Base-by-base conservation (phyloP, 2,329 filamentous ascomycete species). In the Alternaria triticimaculans region DNA sequence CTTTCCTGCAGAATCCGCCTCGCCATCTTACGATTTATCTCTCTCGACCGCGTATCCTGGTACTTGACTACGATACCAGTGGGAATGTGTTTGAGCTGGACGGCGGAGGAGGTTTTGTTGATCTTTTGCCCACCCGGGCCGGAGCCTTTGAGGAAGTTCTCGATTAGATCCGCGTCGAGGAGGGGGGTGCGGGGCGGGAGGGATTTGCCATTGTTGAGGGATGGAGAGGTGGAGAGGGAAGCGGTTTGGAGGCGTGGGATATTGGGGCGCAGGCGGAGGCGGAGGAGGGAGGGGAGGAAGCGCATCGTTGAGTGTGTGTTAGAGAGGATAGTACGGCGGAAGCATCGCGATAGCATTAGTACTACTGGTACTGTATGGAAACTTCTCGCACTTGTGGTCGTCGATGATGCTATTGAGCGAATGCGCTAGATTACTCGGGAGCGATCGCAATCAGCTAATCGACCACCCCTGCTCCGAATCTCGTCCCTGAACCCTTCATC, bases 91-190 rank as follows among this genome's bases (percentile, higher is more conserved):
- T 91, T 96, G 37, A 99, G 85, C 79, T 99, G 96, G 3, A 97
- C 95, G 41, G 95, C 95, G 0, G 93, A 97, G 69, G 90, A 94
- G 25, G 96, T 99, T 88, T 99, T 99, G 82, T 99, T 99, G 82
- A 98, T 98, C 80, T 97, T 97, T 78, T 99, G 96, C 0, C 96
- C 96, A 23, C 96, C 96, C 0, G 96, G 95, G 2, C 96, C 96
- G 71, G 89, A 92, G 72, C 96, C 96, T 78, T 96, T 97, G 64
- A 99, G 86, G 81, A 96, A 98, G 45, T 86, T 87, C 76, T 97
- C 92, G 60, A 90, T 89, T 70, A 98, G 89, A 56, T 97, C 94
- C 18, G 86, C 83, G 69, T 97, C 94, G 12, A 89, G 86, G 20
- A 96, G 88, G 12, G 89, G 87, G 14, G 91, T 90, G 5, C 94